Base-by-base conservation (phyloP, 306 rosid genomes). In the Citrullus colocynthis region DNA sequence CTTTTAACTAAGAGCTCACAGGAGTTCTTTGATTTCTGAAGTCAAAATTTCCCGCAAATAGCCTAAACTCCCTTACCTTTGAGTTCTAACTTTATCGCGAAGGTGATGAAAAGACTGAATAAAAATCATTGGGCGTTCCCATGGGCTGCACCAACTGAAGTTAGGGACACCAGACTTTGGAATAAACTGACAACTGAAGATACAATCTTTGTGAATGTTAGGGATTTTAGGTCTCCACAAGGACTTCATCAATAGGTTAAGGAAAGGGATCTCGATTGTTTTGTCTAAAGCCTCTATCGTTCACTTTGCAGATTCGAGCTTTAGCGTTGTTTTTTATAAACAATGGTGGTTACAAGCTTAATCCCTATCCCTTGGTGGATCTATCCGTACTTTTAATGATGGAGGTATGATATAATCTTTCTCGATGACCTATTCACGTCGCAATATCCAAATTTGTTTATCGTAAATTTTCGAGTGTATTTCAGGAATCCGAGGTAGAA, bases 261-360 rank as follows among this genome's bases (percentile, higher is more conserved):
- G 7, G 15, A 62, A 28, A 64, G 45, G 51, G 45, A 9, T 15
- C 5, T 65, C 10, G 7, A 34, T 2, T 7, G 8, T 63, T 63
- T 15, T 63, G 28, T 28, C 57, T 52, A 52, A 52, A 17, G 57
- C 57, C 5, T 52, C 5, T 34, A 39, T 16, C 49, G 28, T 61
- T 75, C 24, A 42, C 76, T 49, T 45, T 39, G 32, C 56, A 95
- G 98, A 89, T 89, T 76, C 92, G 97, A 78, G 88, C 77, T 2
- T 75, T 90, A 83, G 98, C 95, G 66, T 81, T 95, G 83, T 85
- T 91, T 2, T 95, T 83, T 77, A 88, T 93, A 80, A 90, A 92
- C 75, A 87, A 82, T 78, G 86, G 89, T 28, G 90, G 96, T 59
- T 92, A 95, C 91, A 95, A 92, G 86, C 98, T 92, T 86, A 90